These are phyloP conservation scores for Coniferiporia weirii DNA, from an alignment of 1,284 basidiomycete species.

Conservation along the genomic window DNA sequence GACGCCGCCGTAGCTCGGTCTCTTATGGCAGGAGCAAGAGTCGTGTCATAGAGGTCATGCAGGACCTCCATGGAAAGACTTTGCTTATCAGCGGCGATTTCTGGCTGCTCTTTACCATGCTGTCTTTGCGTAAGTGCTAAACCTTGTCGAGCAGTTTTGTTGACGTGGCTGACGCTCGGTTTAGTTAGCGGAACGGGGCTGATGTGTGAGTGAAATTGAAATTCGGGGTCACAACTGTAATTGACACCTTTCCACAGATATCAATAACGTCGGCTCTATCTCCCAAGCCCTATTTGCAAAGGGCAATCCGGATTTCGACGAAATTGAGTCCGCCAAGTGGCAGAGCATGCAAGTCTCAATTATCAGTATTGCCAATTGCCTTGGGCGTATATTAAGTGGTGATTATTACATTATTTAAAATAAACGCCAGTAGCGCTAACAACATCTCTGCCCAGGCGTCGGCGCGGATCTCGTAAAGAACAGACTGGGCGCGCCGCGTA, in stretches of 20 bases:
- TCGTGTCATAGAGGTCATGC: conserved; percentile 22
- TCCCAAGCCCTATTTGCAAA: conserved; percentile 78
- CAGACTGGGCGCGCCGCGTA: conserved; percentile 55
- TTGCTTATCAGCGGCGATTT: conserved; percentile 59
- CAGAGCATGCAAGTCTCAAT: conserved; percentile 85
- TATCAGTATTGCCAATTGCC: conserved; percentile 81
- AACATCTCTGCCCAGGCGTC: conserved; percentile 41
- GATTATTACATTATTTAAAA: conserved; percentile 16
- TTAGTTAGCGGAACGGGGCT: conserved; percentile 84
- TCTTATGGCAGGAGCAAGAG: conserved; percentile 6
- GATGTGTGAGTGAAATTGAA: conserved; percentile 58
- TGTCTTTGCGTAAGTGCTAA: conserved; percentile 57
- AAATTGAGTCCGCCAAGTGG: conserved; percentile 60
- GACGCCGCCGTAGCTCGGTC: conserved; percentile 13
- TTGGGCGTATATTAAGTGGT: conserved; percentile 78
- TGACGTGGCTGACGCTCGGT: conserved; percentile 11
- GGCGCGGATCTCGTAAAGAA: conserved; percentile 69
- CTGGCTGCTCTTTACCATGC: conserved; percentile 66
- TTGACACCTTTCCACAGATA: conserved; percentile 44
- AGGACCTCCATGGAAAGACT: conserved; percentile 44
- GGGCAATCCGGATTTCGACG: conserved; percentile 59
- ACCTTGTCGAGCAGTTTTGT: neutral
- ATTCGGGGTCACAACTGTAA: neutral
- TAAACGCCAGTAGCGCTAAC: neutral
- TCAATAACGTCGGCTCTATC: conserved; percentile 95